These are phyloP conservation scores for Myxozyma mucilagina DNA, from an alignment of 805 yeast species.

Conservation along the genomic window DNA sequence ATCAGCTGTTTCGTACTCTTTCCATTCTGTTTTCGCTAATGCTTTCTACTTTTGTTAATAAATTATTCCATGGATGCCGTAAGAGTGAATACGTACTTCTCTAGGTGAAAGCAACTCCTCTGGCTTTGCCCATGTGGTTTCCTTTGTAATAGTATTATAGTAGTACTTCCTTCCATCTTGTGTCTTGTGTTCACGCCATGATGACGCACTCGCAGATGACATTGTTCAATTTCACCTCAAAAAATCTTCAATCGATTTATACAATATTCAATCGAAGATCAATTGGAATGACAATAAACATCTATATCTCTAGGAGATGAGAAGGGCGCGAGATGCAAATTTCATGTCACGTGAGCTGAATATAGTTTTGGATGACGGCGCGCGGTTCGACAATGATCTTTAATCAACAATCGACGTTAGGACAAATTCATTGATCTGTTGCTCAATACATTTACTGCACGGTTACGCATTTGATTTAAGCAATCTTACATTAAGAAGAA, in stretches of 20 bases:
- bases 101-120: conserved; percentile 47
- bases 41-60: conserved; percentile 40
- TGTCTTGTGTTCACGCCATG: conserved; percentile 67
- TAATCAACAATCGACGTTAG: background rate
- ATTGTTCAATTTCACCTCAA: background rate
- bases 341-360: background rate
- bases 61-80: background rate
- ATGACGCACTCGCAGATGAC: background rate
- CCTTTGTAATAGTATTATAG: conserved; percentile 62
- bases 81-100: conserved; percentile 35
- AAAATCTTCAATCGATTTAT: background rate
- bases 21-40: conserved; percentile 57
- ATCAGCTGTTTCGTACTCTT: conserved; percentile 50
- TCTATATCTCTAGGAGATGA: background rate
- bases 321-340: background rate
- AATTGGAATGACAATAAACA: background rate
- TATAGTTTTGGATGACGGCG: background rate
- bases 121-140: conserved; percentile 84
- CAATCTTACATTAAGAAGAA: background rate
- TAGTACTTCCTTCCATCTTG: conserved; percentile 71
- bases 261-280: background rate
- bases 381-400: background rate
- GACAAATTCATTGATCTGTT: background rate
- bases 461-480: background rate
- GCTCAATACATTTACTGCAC: no score